Evolutionary conservation across 225 moss, liverwort and hornwort species (phyloP).

Genomic region (Bryoerythrophyllum caledonicum): DNA sequence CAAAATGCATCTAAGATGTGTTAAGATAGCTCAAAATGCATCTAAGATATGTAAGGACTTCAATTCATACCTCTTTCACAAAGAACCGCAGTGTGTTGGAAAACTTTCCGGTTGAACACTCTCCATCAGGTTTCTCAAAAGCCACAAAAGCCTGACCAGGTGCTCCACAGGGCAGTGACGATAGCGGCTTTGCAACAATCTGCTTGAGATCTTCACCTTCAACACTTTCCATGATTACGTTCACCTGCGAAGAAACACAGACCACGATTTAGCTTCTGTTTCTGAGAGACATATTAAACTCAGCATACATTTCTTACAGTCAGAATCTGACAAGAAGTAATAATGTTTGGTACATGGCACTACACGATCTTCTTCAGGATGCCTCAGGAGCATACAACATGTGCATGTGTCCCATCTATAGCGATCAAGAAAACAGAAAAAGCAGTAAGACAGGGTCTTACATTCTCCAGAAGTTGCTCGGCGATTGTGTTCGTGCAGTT

Average conservation of each 20-base stretch:
- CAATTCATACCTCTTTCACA: constrained; percentile 63
- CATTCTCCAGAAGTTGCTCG: constrained; percentile 74
- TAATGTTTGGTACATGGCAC: not conserved
- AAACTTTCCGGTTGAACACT: constrained; percentile 69
- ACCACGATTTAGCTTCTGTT: constrained; percentile 3
- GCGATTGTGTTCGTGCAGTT: constrained; percentile 90
- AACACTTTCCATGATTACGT: constrained; percentile 65
- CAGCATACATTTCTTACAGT: not conserved
- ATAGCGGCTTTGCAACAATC: constrained; percentile 49
- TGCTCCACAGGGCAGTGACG: constrained; percentile 80
- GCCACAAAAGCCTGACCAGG: constrained; percentile 80
- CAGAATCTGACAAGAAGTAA: not conserved
- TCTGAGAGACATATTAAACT: not conserved
- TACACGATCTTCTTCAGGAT: not conserved
- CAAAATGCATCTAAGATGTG: too few species aligned
- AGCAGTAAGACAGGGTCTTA: constrained; percentile 28
- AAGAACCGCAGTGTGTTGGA: constrained; percentile 70
- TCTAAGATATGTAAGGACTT: not conserved
- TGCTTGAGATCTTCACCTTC: constrained; percentile 71
- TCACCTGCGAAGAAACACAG: constrained; percentile 46
- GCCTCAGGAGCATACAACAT: constrained; percentile 1
- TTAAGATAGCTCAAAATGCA: not conserved
- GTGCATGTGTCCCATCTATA: constrained; percentile 2
- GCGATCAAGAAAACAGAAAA: not conserved
- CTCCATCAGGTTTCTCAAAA: constrained; percentile 64